Evolutionary conservation across 1,139 yeast genomes (phyloP).

Genomic region (Geotrichum citri-aurantii): DNA sequence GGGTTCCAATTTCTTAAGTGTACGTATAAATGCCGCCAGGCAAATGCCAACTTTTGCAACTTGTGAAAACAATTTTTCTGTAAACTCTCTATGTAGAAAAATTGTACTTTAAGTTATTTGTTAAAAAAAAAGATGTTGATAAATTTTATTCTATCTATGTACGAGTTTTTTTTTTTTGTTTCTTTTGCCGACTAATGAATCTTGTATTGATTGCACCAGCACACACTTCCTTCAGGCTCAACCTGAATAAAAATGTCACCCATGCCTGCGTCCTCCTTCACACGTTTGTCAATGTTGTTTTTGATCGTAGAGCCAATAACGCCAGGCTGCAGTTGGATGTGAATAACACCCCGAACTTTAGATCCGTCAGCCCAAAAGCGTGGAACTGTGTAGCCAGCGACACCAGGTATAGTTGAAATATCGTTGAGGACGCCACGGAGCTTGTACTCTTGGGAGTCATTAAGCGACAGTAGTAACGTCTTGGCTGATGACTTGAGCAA

Average conservation of each 20-base stretch:
- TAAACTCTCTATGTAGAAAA: too few species aligned
- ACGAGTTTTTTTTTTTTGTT: neutral
- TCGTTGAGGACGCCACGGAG: conserved; percentile 63
- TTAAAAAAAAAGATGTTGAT: too few species aligned
- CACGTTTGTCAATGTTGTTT: conserved; percentile 50
- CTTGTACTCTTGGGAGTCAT: conserved; percentile 50
- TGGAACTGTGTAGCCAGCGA: conserved; percentile 79
- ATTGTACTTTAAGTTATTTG: too few species aligned
- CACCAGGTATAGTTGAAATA: conserved; percentile 66
- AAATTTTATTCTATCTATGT: neutral
- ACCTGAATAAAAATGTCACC: conserved; percentile 37
- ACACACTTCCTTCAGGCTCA: conserved; percentile 35
- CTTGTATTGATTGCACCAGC: conserved; percentile 33
- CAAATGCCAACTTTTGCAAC: neutral
- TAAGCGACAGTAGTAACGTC: conserved; percentile 59
- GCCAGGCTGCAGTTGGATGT: conserved; percentile 62
- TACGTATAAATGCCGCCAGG: neutral
- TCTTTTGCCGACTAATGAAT: neutral
- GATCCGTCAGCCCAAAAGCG: conserved; percentile 78
- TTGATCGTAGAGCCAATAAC: conserved; percentile 60
- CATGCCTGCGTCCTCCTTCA: conserved; percentile 32
- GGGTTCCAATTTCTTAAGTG: neutral
- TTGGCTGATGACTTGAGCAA: conserved; percentile 74
- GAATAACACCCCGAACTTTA: conserved; percentile 44
- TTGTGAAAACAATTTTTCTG: neutral